A percentile compares a stretch with the other conserved stretches of the same genome.
Evolutionary conservation across 129 eudicot genomes (phyloP).

Genomic region (Logfia minima): DNA sequence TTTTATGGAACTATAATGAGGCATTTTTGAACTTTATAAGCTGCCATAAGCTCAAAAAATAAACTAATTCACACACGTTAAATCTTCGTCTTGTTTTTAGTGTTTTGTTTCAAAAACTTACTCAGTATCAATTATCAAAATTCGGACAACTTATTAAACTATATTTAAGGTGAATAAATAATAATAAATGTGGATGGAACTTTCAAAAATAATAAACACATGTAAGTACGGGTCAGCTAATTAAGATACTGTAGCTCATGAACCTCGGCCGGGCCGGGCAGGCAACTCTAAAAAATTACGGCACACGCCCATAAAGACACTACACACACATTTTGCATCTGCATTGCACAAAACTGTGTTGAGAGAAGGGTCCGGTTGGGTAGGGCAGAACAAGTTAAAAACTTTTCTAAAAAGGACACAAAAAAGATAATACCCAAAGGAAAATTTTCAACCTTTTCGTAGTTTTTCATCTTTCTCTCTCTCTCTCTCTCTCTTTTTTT

Average conservation of each 20-base stretch:
- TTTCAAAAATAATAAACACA: not conserved
- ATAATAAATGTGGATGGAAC: not conserved
- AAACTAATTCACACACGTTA: too few relatives aligned
- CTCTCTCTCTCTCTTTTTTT: not conserved
- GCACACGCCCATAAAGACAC: constrained; percentile 59
- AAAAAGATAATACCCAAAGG: constrained; percentile 24
- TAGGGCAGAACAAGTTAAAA: constrained; percentile 28
- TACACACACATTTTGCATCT: constrained; percentile 17
- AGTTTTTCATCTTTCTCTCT: constrained; percentile 1
- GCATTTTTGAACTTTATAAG: too few relatives aligned
- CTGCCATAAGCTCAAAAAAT: too few relatives aligned
- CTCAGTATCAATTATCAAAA: not conserved
- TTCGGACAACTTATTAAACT: not conserved
- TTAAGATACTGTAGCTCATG: not conserved
- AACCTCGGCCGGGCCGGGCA: constrained; percentile 49
- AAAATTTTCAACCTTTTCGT: constrained; percentile 4
- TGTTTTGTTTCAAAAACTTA: too few relatives aligned
- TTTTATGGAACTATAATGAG: too few relatives aligned
- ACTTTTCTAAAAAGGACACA: constrained; percentile 29
- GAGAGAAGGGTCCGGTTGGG: constrained; percentile 14
- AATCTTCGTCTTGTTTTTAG: too few relatives aligned
- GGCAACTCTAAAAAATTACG: constrained; percentile 42
- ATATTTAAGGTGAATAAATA: not conserved
- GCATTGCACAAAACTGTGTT: constrained; percentile 19
- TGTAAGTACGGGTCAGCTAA: not conserved